phyloP scores from a whole-genome alignment of 2,329 filamentous ascomycete genomes.

The Botryotinia globosa region DNA sequence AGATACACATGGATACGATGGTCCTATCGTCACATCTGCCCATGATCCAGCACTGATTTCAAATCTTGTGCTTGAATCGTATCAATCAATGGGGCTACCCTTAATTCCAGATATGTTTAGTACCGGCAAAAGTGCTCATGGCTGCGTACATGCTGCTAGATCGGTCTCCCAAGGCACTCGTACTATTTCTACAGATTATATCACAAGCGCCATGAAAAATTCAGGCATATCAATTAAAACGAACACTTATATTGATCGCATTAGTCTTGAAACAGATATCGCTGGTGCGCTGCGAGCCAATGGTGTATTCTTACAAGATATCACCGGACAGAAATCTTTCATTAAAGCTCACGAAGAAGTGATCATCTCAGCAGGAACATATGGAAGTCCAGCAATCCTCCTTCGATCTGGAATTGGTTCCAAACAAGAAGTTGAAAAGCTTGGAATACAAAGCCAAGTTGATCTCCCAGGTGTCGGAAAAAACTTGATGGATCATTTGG shows the following conservation, averaged over 20 bases:
- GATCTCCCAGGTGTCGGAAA: conserved; percentile 50
- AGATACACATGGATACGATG: not conserved
- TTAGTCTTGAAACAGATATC: not conserved
- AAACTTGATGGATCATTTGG: conserved; percentile 46
- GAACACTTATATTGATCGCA: not conserved
- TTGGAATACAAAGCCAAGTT: conserved; percentile 44
- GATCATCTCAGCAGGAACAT: conserved; percentile 49
- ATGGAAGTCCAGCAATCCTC: conserved; percentile 51
- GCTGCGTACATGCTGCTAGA: not conserved
- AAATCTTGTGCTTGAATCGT: not conserved
- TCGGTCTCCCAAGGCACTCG: not conserved
- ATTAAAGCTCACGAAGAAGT: conserved; percentile 42
- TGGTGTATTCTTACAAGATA: not conserved
- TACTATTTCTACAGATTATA: not conserved
- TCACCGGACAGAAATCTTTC: conserved; percentile 15
- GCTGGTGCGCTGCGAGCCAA: not conserved
- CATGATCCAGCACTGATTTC: conserved; percentile 6
- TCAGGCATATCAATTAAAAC: not conserved
- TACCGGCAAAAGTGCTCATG: conserved; percentile 11
- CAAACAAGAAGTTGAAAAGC: conserved; percentile 42
- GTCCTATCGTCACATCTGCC: not conserved
- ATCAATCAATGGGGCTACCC: conserved; percentile 4
- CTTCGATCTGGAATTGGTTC: conserved; percentile 51
- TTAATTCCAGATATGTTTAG: conserved; percentile 6
- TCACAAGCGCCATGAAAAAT: not conserved